Evolutionary conservation across 1,139 yeast species (phyloP), one percentile per base, ranked within the genome.

Genomic region (Magnusiomyces paraingens): DNA sequence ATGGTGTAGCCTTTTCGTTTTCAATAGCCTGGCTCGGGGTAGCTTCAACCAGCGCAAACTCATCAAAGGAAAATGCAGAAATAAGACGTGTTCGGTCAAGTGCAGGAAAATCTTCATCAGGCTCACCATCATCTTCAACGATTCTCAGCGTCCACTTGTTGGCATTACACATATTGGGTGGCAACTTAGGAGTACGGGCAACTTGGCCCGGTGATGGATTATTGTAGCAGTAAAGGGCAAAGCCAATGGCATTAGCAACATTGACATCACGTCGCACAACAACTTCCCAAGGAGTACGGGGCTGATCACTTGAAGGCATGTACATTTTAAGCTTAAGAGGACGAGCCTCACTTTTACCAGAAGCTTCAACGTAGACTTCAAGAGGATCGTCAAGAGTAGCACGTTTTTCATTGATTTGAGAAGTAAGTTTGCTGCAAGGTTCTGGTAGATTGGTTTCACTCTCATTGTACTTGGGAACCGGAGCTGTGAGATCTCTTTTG

Each of bases 61-160:
- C 78, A 52, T 74, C 78, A 55, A 71, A 74, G 6, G 73, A 66
- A 56, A 72, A 75, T 5, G 74, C 72, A 8, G 73, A 68, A 11
- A 74, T 64, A 20, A 68, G 64, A 35, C 78, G 58, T 5, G 69
- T 65, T 26, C 78, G 62, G 52, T 74, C 78, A 32, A 74, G 61
- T 0, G 78, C 76, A 0, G 78, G 78, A 54, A 74, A 75, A 56
- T 74, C 78, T 42, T 72, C 75, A 54, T 74, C 78, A 0, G 76
- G 74, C 55, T 72, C 76, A 20, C 78, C 78, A 54, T 74, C 78
- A 17, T 74, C 78, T 52, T 74, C 78, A 2, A 73, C 75, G 35
- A 74, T 71, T 17, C 73, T 66, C 52, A 74, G 59, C 38, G 72
- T 73, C 76, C 77, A 74, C 51, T 60, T 56, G 51, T 72, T 70